Conservation (phyloP, 495 filamentous ascomycete species). For the Daldinia bambusicola region DNA sequence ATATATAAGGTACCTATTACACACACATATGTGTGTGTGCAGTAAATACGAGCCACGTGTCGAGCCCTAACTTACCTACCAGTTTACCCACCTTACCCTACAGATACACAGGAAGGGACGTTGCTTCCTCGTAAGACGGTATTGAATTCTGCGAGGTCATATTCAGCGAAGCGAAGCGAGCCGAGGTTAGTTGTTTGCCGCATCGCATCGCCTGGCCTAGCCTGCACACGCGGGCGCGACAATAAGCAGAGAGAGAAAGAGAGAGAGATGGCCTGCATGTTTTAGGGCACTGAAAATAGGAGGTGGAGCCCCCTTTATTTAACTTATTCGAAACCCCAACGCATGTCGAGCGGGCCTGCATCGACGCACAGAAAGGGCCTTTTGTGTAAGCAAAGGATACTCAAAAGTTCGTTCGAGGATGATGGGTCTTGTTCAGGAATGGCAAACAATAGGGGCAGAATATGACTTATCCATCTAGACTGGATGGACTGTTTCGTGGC, state of each 20-base stretch:
- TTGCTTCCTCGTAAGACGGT: no score
- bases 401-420: no score
- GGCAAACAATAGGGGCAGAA: no score
- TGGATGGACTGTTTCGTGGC: no score
- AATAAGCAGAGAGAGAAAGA: no score
- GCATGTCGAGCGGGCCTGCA: not conserved
- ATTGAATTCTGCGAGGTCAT: not conserved
- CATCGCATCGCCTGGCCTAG: no score
- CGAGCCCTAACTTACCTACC: not conserved
- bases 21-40: no score
- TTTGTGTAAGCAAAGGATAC: not conserved
- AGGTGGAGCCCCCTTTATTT: not conserved
- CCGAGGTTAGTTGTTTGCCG: no score
- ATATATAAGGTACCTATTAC: not conserved
- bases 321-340: conserved; percentile 16
- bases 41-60: not conserved
- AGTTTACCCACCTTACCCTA: not conserved
- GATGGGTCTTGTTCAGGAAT: no score
- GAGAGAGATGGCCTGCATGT: not conserved
- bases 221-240: no score
- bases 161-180: not conserved
- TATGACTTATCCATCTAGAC: no score
- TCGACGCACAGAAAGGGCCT: no score
- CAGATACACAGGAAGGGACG: not conserved
- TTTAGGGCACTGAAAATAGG: not conserved